These are phyloP conservation scores for Penicillium longicatenatum DNA, from an alignment of 495 filamentous ascomycete genomes.

Conservation along the genomic window DNA sequence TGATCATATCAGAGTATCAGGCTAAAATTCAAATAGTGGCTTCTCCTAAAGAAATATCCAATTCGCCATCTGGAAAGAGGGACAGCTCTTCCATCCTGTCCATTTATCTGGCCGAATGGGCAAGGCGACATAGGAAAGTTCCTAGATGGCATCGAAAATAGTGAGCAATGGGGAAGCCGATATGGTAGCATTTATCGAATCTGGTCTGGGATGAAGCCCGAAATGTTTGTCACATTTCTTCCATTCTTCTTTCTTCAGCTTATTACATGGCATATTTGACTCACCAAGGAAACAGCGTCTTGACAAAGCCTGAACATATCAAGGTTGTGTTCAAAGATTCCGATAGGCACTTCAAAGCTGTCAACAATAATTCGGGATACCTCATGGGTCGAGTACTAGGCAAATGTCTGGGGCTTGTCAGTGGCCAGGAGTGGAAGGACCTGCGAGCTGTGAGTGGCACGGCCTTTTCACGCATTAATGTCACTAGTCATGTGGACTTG, in stretches of 20 bases:
- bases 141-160: neutral
- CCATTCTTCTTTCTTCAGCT: no score
- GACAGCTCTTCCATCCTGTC: neutral
- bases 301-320: conserved; percentile 27
- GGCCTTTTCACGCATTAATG: no score
- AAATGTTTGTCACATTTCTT: conserved; percentile 28
- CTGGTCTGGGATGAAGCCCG: conserved; percentile 33
- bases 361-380: conserved; percentile 34
- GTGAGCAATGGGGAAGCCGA: neutral
- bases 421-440: conserved; percentile 22
- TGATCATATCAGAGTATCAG: no score
- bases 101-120: neutral
- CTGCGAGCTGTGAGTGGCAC: neutral
- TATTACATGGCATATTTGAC: no score
- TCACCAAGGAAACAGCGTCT: no score
- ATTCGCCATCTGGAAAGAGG: no score
- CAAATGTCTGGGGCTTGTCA: conserved; percentile 40
- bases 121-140: neutral
- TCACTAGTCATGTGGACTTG: neutral
- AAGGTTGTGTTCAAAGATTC: conserved; percentile 35
- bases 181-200: conserved; percentile 30
- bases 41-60: no score
- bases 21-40: no score
- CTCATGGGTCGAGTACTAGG: conserved; percentile 40
- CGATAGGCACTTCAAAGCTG: conserved; percentile 32